Base-by-base conservation (phyloP, 495 filamentous ascomycete species). In the Pyrenopolyporus hunteri region DNA sequence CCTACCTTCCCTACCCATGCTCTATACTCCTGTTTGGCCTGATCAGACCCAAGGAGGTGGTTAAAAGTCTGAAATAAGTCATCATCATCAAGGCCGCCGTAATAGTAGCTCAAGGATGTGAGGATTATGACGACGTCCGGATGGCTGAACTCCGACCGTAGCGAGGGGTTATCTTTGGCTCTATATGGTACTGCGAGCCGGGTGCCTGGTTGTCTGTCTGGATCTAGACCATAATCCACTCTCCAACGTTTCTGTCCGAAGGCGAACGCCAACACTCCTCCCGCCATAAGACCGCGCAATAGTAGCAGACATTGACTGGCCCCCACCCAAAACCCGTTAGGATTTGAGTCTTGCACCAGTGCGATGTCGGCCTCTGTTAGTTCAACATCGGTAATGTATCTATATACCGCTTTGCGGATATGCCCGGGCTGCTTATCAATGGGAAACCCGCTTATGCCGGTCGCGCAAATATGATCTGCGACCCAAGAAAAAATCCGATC, bases 81-180 rank as follows among this genome's bases (percentile, higher is more conserved):
- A 0, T 79, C 70, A 35, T 83, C 68, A 0, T 36, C 61, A 0
- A 93, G 77, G 2, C 89, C 88, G 0, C 73, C 70, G 50, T 91
- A 89, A 63, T 92, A 91, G 66, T 89, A 91, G 28, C 77, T 82
- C 2, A 91, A 69, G 19, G 76, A 87, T 0, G 89, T 91, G n/a
- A 93, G 65, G 4, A 85, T 53, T 16, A 92, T 86, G 26, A 80
- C 76, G 0, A 87, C 83, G 66, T 93, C 89, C 0, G 88, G 88
- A 59, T 93, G 88, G 29, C 87, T 86, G 69, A 88, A 92, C 60
- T 92, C 89, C 0, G 89, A 83, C 2, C 83, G 76, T 0, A 77
- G 73, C 0, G 86, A 75, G 1, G 87, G 88, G 16, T 64, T 80
- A 44, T 87, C 88, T 59, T 92, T 93, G 1, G 85, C 83, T n/a